These are phyloP conservation scores for Tetrahymena borealis DNA, from an alignment of 73 alveolate genomes.

Conservation along the genomic window DNA sequence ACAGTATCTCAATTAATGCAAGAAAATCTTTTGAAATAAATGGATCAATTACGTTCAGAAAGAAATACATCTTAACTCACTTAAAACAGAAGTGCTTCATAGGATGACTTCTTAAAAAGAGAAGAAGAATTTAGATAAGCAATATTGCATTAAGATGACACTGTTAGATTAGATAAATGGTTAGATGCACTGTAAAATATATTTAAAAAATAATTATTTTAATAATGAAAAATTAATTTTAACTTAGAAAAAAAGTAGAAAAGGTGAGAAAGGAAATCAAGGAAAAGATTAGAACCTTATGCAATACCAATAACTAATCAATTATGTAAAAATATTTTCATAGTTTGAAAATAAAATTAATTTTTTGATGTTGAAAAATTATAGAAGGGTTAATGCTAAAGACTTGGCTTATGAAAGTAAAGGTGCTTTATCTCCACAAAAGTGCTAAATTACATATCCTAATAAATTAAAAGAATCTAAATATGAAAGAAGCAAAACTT, in stretches of 20 bases:
- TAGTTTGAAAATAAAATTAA: background rate
- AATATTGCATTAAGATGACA: background rate
- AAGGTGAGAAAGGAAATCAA: background rate
- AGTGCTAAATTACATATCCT: background rate
- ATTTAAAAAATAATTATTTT: background rate
- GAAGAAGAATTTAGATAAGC: background rate
- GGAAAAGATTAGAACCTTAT: background rate
- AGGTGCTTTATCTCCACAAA: background rate
- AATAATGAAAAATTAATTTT: background rate
- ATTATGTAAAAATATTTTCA: background rate
- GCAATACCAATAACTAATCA: background rate
- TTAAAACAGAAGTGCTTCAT: background rate
- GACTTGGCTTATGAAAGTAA: background rate
- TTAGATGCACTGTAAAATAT: background rate
- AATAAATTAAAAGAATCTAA: background rate
- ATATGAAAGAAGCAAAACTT: background rate
- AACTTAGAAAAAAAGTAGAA: background rate
- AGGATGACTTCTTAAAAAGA: background rate
- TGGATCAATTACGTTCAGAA: background rate
- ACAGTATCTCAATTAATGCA: background rate
- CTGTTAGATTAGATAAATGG: background rate
- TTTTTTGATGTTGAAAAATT: background rate
- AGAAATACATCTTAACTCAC: background rate
- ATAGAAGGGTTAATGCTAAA: background rate
- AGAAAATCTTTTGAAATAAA: background rate